These are phyloP conservation scores for Alternaria consortialis DNA, from an alignment of 2,329 filamentous ascomycete genomes.

Conservation along the genomic window DNA sequence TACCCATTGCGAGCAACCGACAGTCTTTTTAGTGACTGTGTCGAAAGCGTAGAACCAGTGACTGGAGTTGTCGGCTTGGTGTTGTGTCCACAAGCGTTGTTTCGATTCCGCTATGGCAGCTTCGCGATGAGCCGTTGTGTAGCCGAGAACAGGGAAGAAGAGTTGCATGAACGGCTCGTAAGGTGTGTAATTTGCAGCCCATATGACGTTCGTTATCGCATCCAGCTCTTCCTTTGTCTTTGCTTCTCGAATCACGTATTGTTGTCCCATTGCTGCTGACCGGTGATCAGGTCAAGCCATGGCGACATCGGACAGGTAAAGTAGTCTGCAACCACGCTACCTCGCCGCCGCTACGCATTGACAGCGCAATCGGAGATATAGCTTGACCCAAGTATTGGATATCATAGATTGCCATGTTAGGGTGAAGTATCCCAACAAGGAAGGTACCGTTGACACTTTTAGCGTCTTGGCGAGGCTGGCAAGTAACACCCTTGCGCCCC, in stretches of 20 bases:
- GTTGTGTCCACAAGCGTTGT: slow-evolving; percentile 42
- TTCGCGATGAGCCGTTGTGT: slow-evolving; percentile 34
- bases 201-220: slow-evolving; percentile 44
- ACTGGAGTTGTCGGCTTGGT: slow-evolving; percentile 36
- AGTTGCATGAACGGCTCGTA: slow-evolving; percentile 48
- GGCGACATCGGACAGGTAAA: slow-evolving; percentile 29
- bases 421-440: slow-evolving; percentile 32
- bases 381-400: slow-evolving; percentile 29
- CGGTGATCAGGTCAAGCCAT: slow-evolving; percentile 31
- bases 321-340: slow-evolving; percentile 18
- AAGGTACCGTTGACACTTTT: slow-evolving; percentile 31
- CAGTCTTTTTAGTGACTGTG: slow-evolving; percentile 25
- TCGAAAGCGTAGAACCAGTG: slow-evolving; percentile 48
- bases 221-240: slow-evolving; percentile 42
- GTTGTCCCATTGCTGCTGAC: slow-evolving; percentile 25
- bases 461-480: slow-evolving; percentile 34
- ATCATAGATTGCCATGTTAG: slow-evolving; percentile 34
- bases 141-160: slow-evolving; percentile 47
- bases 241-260: slow-evolving; percentile 40
- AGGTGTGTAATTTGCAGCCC: slow-evolving; percentile 47
- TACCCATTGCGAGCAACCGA: slow-evolving; percentile 48
- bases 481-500: slow-evolving; percentile 28
- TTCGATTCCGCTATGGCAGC: slow-evolving; percentile 41
- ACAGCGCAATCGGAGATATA: slow-evolving; percentile 40
- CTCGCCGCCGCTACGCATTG: slow-evolving; percentile 28